Base-by-base conservation (phyloP, 805 yeast species). In the Ogataea polymorpha region DNA sequence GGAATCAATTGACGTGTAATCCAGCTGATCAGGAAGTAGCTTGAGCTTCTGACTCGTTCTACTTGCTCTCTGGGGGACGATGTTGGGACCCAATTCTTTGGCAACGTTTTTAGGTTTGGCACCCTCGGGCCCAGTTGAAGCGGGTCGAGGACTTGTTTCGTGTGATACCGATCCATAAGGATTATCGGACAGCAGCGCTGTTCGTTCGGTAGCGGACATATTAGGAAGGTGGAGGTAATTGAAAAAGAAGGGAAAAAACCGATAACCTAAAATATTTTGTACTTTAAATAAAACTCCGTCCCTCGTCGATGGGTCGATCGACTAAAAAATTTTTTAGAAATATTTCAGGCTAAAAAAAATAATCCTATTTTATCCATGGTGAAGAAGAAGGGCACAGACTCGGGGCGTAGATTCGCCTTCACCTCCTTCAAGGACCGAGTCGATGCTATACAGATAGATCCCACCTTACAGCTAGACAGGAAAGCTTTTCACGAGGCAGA, bases 381-480 rank as follows among this genome's bases (percentile, higher is more conserved):
- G 16, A 63, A 59, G 51, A 59, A 56, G 48, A 72, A 69, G 50
- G 66, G 55, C 14, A 65, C 82, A 6, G 75, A 84, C 0, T 71
- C 78, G 52, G 70, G 84, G 3, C 77, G 80, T 58, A 68, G 73
- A 49, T 84, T 74, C 58, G 77, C 82, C 14, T 87, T 74, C 58
- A 66, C 78, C 30, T 86, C 96, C 1, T 93, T 91, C 60, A 79
- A 82, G 48, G 95, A 90, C 51, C 75, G 95, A 42, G 78, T 90
- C 14, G 96, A 91, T 48, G 68, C 84, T 14, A 77, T 91, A 44
- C 82, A 82, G 55, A 88, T 93, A 40, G 96, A 61, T 87, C 97
- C 54, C 42, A 50, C 74, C 17, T 67, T 74, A 44, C 74, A 74
- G 37, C 62, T 81, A 27, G 65, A 69, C 17, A 77, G 72, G 47